These are phyloP conservation scores for Phytophthora hybrid DNA, from an alignment of 352 stramenopile species.

Conservation along the genomic window DNA sequence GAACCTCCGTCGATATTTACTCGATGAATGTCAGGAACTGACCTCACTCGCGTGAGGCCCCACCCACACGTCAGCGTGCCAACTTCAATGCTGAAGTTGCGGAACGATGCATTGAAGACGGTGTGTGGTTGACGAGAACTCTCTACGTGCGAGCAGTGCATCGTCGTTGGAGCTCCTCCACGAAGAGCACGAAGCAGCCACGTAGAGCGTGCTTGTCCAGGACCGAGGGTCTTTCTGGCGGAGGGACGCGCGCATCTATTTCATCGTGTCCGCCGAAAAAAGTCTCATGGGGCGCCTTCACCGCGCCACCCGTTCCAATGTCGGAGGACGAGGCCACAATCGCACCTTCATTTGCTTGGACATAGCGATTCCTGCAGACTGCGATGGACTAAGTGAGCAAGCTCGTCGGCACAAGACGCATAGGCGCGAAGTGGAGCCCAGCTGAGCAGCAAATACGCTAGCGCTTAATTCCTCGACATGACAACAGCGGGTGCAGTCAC, in stretches of 20 bases:
- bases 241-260: slow-evolving; percentile 47
- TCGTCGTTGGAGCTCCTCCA: slow-evolving; percentile 43
- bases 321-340: background rate
- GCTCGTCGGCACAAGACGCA: slow-evolving; percentile 46
- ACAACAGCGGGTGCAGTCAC: slow-evolving; percentile 19
- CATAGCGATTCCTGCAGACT: slow-evolving; percentile 43
- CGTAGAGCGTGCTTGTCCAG: slow-evolving; percentile 47
- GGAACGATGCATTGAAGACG: too few species aligned
- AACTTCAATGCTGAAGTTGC: too few species aligned
- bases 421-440: slow-evolving; percentile 55
- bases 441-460: slow-evolving; percentile 48
- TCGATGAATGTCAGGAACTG: too few species aligned
- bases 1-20: too few species aligned
- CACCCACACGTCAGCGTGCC: too few species aligned
- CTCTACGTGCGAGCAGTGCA: too few species aligned
- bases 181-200: slow-evolving; percentile 40
- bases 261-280: slow-evolving; percentile 42
- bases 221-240: slow-evolving; percentile 28
- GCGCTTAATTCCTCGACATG: slow-evolving; percentile 58
- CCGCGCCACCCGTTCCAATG: background rate
- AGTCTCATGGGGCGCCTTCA: slow-evolving; percentile 36
- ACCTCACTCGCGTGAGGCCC: too few species aligned
- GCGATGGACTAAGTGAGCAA: slow-evolving; percentile 46
- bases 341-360: background rate
- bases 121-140: too few species aligned